These are phyloP conservation scores for Rutidosis leptorrhynchoides DNA, from an alignment of 129 eudicot genomes.

Conservation along the genomic window DNA sequence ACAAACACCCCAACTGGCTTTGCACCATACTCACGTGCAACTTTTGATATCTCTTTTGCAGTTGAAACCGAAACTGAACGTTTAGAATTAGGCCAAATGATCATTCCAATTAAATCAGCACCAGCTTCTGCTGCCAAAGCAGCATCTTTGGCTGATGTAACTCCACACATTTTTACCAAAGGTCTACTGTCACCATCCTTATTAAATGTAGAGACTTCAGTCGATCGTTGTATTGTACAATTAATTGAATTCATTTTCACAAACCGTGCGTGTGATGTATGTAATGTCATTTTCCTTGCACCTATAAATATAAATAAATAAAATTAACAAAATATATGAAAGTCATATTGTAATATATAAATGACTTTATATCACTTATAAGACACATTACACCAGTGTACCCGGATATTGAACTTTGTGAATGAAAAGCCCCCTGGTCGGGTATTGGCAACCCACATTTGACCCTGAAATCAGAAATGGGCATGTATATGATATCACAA, in stretches of 20 bases:
- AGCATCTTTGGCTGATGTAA: conserved; percentile 92
- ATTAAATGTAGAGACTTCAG: conserved; percentile 21
- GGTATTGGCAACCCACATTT: conserved; percentile 41
- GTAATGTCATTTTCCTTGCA: conserved; percentile 18
- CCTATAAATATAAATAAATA: conserved; percentile 43
- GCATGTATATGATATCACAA: neutral
- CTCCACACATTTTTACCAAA: conserved; percentile 94
- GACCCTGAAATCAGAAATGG: conserved; percentile 35
- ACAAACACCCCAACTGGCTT: conserved; percentile 97
- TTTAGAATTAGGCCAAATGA: conserved; percentile 92
- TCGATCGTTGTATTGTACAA: conserved; percentile 22
- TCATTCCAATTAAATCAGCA: conserved; percentile 92
- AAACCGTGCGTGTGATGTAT: conserved; percentile 14
- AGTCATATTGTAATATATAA: neutral
- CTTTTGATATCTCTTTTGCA: conserved; percentile 84
- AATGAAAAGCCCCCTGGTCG: conserved; percentile 19
- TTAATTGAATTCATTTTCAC: conserved; percentile 26
- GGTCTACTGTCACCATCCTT: conserved; percentile 37
- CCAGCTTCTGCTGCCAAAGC: conserved; percentile 96
- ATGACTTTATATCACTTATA: neutral
- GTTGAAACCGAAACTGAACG: conserved; percentile 68
- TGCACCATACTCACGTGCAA: conserved; percentile 73
- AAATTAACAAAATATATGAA: conserved; percentile 13
- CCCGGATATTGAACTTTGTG: conserved; percentile 27
- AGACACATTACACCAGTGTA: neutral